Evolutionary conservation across 805 yeast species (phyloP).

Genomic region (Candida awuae): DNA sequence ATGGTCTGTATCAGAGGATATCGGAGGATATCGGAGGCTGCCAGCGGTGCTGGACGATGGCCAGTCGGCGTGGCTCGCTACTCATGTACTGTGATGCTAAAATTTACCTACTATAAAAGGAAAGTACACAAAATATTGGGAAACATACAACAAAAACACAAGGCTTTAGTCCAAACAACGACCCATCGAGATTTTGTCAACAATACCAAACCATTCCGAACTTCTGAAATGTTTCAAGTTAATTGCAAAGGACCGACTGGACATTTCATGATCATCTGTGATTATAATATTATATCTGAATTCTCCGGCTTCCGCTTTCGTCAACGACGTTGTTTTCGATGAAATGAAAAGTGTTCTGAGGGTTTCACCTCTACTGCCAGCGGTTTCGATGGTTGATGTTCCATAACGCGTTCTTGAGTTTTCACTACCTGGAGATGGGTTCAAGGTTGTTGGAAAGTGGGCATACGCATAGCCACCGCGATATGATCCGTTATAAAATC

Average conservation of each 20-base stretch:
- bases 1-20: too few species aligned
- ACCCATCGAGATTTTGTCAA: constrained; percentile 40
- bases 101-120: too few species aligned
- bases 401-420: background rate
- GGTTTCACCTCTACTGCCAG: constrained; percentile 9
- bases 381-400: background rate
- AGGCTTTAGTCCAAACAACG: constrained; percentile 41
- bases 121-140: too few species aligned
- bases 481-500: constrained; percentile 12
- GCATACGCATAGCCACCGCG: constrained; percentile 9
- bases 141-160: too few species aligned
- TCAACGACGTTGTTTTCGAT: constrained; percentile 18
- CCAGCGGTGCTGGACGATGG: too few species aligned
- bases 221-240: constrained; percentile 50
- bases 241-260: constrained; percentile 53
- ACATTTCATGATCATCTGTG: constrained; percentile 70
- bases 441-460: constrained; percentile 1
- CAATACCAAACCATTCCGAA: constrained; percentile 48
- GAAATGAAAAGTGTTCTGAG: constrained; percentile 7
- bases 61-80: too few species aligned
- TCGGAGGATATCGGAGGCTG: too few species aligned
- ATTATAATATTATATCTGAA: constrained; percentile 55
- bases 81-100: too few species aligned
- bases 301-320: constrained; percentile 29
- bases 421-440: background rate